Evolutionary conservation across 352 stramenopile species (phyloP).

Genomic region (Elongisporangium prolatum): DNA sequence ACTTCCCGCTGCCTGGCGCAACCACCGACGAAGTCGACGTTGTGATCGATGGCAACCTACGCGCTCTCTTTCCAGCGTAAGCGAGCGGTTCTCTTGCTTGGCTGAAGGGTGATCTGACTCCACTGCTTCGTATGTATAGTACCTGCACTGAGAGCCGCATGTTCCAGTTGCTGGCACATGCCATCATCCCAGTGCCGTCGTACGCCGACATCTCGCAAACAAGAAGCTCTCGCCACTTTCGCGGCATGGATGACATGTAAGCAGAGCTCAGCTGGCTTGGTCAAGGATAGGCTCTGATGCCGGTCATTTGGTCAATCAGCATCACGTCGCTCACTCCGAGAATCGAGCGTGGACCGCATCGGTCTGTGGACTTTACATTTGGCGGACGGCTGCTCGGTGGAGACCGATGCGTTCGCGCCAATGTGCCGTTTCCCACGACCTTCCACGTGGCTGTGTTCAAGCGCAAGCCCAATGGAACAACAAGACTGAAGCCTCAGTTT

Average conservation of each 20-base stretch:
- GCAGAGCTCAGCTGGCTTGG: slow-evolving; percentile 1
- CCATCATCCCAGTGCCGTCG: slow-evolving; percentile 54
- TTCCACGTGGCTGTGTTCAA: slow-evolving; percentile 60
- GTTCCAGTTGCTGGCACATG: slow-evolving; percentile 69
- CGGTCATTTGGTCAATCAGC: slow-evolving; percentile 7
- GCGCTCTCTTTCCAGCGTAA: slow-evolving; percentile 46
- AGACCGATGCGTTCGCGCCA: slow-evolving; percentile 63
- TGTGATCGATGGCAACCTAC: slow-evolving; percentile 32
- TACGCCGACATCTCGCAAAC: slow-evolving; percentile 53
- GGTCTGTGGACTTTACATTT: slow-evolving; percentile 47
- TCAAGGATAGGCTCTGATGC: background rate
- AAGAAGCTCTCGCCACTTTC: slow-evolving; percentile 29
- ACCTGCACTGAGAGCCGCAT: slow-evolving; percentile 52
- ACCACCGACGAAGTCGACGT: slow-evolving; percentile 11
- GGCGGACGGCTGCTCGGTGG: slow-evolving; percentile 41
- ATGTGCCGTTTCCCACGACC: slow-evolving; percentile 54
- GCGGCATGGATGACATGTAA: slow-evolving; percentile 43
- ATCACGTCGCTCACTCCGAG: slow-evolving; percentile 27
- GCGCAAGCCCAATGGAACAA: background rate
- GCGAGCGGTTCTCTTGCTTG: background rate
- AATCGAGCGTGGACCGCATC: slow-evolving; percentile 9
- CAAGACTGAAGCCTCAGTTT: slow-evolving; percentile 12
- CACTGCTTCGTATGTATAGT: slow-evolving; percentile 11
- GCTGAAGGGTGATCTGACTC: background rate
- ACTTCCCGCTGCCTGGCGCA: slow-evolving; percentile 42